A percentile compares a stretch with the other conserved stretches of the same genome.
Evolutionary conservation across 164 flowering plant genomes (phyloP).

Genomic region (Santalum album): DNA sequence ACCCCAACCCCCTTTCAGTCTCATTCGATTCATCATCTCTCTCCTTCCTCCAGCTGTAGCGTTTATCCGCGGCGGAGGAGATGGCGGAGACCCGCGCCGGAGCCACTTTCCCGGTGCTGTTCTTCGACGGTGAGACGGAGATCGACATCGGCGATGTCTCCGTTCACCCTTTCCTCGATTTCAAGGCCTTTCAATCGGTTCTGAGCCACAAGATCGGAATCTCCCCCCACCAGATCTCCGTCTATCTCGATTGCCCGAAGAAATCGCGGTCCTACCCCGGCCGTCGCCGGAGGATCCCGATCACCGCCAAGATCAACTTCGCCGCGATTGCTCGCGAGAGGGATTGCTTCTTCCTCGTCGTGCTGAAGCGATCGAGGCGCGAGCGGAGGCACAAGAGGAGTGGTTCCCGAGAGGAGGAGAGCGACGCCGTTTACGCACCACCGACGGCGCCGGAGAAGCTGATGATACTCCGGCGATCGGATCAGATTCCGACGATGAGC

Average conservation of each 20-base stretch:
- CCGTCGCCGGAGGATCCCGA: conserved; percentile 20
- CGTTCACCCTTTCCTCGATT: conserved; percentile 20
- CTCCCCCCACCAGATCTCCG: conserved; percentile 48
- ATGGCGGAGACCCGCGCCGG: conserved; percentile 10
- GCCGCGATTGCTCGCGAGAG: conserved; percentile 10
- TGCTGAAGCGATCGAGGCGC: conserved; percentile 18
- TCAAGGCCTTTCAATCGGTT: conserved; percentile 29
- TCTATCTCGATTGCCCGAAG: conserved; percentile 22
- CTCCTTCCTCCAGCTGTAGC: not conserved
- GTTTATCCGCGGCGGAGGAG: not conserved
- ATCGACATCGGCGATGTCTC: conserved; percentile 32
- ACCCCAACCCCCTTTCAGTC: not conserved
- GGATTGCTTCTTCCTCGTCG: conserved; percentile 27
- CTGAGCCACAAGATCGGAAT: conserved; percentile 43
- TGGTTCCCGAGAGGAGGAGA: not conserved
- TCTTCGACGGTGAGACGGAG: conserved; percentile 57
- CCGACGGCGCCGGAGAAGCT: conserved; percentile 12
- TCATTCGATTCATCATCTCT: not conserved
- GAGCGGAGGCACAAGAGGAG: conserved; percentile 10
- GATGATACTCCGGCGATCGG: conserved; percentile 14
- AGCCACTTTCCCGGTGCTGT: conserved; percentile 33
- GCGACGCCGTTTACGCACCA: not conserved
- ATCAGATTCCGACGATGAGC: not conserved
- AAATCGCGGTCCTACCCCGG: conserved; percentile 7
- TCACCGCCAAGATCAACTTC: conserved; percentile 38